Percentiles rank a stretch among this genome's conserved stretches.
Conservation (phyloP, 1,284 basidiomycete genomes). For the Cryptococcus sp. region DNA sequence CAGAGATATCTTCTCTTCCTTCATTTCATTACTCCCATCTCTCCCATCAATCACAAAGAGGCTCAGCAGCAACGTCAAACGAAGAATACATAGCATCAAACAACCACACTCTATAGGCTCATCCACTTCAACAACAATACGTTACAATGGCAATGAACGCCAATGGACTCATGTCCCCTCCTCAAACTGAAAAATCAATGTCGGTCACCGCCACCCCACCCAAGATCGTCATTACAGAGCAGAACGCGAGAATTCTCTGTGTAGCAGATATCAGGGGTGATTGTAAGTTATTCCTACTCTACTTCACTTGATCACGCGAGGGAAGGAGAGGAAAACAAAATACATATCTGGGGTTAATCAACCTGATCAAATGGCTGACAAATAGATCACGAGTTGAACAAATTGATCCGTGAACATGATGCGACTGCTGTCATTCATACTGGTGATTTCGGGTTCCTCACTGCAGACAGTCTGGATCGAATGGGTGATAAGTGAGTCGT, state of each 20-base stretch:
- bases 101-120: too few species aligned
- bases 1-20: too few species aligned
- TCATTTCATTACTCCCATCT: too few species aligned
- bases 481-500: constrained; percentile 76
- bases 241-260: constrained; percentile 81
- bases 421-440: constrained; percentile 97
- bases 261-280: constrained; percentile 89
- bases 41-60: too few species aligned
- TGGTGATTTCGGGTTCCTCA: constrained; percentile 99
- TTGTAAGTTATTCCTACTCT: constrained; percentile 30
- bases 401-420: constrained; percentile 79
- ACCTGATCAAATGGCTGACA: not conserved
- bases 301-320: not conserved
- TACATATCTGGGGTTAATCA: too few species aligned
- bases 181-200: constrained; percentile 22
- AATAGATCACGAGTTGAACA: constrained; percentile 69
- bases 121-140: too few species aligned
- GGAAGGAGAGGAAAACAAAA: too few species aligned
- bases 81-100: too few species aligned
- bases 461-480: constrained; percentile 72
- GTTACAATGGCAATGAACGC: constrained; percentile 3
- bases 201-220: constrained; percentile 21
- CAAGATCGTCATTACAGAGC: constrained; percentile 35
- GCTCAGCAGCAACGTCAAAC: too few species aligned
- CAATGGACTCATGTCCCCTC: constrained; percentile 28